Evolutionary conservation across 352 stramenopile species (phyloP).

Genomic region (Thraustochytrium sp.): DNA sequence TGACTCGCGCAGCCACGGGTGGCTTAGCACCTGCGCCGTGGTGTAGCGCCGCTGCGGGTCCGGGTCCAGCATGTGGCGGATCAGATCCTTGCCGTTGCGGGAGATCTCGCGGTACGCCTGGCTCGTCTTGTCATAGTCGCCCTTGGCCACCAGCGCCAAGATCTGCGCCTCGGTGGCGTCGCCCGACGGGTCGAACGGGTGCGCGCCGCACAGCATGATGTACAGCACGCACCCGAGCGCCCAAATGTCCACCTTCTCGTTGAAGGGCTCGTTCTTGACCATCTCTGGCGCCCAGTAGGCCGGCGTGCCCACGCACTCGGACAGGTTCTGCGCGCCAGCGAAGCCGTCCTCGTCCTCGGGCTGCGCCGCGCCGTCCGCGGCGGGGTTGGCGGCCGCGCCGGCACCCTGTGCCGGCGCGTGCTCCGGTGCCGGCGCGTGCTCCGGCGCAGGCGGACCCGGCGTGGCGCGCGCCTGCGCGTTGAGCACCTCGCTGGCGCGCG

Average conservation of each 20-base stretch:
- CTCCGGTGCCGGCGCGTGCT: too few relatives aligned
- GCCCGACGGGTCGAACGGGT: slow-evolving; percentile 71
- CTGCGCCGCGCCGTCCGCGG: neutral
- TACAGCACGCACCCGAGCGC: slow-evolving; percentile 75
- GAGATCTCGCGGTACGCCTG: slow-evolving; percentile 63
- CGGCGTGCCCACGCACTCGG: slow-evolving; percentile 62
- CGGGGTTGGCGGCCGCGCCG: slow-evolving; percentile 57
- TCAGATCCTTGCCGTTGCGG: slow-evolving; percentile 62
- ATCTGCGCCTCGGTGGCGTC: slow-evolving; percentile 69
- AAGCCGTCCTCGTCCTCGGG: neutral
- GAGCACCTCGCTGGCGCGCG: slow-evolving; percentile 56
- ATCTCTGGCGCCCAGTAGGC: slow-evolving; percentile 77
- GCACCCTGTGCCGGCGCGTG: too few relatives aligned
- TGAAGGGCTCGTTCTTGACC: slow-evolving; percentile 70
- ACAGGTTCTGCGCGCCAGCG: slow-evolving; percentile 49
- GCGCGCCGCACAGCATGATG: slow-evolving; percentile 72
- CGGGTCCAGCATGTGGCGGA: slow-evolving; percentile 67
- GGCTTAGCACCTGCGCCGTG: slow-evolving; percentile 63
- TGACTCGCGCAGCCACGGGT: slow-evolving; percentile 62
- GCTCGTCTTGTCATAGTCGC: slow-evolving; percentile 57
- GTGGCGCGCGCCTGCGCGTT: neutral
- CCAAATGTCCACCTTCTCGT: slow-evolving; percentile 75
- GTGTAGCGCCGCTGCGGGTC: slow-evolving; percentile 62
- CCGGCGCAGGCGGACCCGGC: too few relatives aligned
- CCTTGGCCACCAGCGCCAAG: slow-evolving; percentile 69